Conservation (phyloP, 306 rosid species). For the Albizia julibrissin region DNA sequence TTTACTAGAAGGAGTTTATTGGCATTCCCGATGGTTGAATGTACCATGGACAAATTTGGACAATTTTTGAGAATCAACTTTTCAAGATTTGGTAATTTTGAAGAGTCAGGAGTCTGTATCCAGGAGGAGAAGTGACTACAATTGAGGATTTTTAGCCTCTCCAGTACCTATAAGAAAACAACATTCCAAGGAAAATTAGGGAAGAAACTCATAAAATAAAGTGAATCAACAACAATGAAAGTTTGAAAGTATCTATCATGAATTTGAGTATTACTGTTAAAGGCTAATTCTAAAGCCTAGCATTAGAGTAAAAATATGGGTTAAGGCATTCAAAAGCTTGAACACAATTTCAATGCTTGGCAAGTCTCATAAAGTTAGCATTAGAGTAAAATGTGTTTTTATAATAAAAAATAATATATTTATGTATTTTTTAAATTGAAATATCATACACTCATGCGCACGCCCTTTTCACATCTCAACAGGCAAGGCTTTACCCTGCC, state of each 20-base stretch:
- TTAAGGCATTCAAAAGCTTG: too few relatives aligned
- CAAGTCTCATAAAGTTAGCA: neutral
- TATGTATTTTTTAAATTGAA: neutral
- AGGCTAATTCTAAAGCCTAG: neutral
- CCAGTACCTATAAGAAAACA: constrained; percentile 24
- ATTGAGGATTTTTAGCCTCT: neutral
- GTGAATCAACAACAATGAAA: neutral
- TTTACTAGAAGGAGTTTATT: constrained; percentile 21
- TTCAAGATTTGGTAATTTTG: neutral
- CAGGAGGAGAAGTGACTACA: neutral
- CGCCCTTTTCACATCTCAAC: too few relatives aligned
- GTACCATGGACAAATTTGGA: neutral
- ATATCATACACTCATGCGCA: too few relatives aligned
- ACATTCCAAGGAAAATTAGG: neutral
- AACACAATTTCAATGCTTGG: neutral
- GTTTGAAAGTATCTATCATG: neutral
- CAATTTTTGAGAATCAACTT: neutral
- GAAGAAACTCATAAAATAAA: neutral
- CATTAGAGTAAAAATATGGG: neutral
- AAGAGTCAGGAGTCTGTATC: neutral
- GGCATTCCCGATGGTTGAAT: constrained; percentile 32
- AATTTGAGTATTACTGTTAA: neutral
- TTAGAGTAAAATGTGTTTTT: neutral
- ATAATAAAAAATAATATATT: neutral
- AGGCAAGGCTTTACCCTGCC: too few relatives aligned